phyloP scores from a whole-genome alignment of 2,329 filamentous ascomycete species.

The Penicillium crustosum region DNA sequence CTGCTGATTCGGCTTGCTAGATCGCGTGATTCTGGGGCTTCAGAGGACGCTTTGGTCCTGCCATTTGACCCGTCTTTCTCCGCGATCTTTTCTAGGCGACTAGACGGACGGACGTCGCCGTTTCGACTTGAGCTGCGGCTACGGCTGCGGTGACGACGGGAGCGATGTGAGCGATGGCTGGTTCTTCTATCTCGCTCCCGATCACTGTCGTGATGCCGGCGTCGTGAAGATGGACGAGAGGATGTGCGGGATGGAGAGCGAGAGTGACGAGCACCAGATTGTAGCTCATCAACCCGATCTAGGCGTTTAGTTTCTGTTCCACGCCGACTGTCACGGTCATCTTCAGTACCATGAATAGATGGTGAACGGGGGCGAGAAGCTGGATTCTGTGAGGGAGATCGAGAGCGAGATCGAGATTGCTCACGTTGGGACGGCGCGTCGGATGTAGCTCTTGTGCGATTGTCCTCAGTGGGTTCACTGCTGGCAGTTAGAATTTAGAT shows the following conservation, averaged over 20 bases:
- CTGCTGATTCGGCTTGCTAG: constrained; percentile 28
- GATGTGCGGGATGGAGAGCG: constrained; percentile 65
- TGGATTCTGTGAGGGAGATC: constrained; percentile 46
- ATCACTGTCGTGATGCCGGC: constrained; percentile 57
- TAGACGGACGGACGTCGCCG: constrained; percentile 40
- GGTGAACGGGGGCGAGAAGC: constrained; percentile 55
- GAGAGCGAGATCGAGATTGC: constrained; percentile 36
- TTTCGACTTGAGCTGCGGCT: constrained; percentile 32
- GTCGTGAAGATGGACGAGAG: constrained; percentile 58
- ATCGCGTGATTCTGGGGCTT: constrained; percentile 23
- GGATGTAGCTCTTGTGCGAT: background rate
- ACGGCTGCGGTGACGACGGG: constrained; percentile 51
- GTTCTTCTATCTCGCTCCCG: constrained; percentile 45
- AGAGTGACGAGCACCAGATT: constrained; percentile 53
- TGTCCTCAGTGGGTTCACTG: constrained; percentile 4
- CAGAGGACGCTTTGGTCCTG: constrained; percentile 19
- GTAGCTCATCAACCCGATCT: constrained; percentile 32
- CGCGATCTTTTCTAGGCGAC: constrained; percentile 32
- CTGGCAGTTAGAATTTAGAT: background rate
- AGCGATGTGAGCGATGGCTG: constrained; percentile 49
- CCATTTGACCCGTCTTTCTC: constrained; percentile 25
- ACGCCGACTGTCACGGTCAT: constrained; percentile 34
- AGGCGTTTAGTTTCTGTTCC: constrained; percentile 48
- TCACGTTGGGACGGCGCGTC: background rate
- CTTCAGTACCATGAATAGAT: constrained; percentile 33